phyloP scores from a whole-genome alignment of 2,329 filamentous ascomycete species.

The Beauveria sp. region DNA sequence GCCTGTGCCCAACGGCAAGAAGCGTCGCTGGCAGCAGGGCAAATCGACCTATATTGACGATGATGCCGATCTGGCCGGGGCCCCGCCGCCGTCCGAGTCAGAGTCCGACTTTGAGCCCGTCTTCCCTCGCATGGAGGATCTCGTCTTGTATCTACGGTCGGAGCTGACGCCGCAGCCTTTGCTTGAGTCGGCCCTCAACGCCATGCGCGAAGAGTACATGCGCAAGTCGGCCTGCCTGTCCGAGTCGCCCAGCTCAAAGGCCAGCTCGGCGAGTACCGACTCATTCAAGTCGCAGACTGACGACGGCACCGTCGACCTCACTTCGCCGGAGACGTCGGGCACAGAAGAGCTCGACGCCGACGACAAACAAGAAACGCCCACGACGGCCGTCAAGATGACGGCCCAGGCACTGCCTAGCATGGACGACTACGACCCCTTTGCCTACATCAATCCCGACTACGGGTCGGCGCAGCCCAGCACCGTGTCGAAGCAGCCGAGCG shows the following conservation, averaged over 20 bases:
- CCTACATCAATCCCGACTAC: slow-evolving; percentile 23
- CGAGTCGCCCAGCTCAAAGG: background rate
- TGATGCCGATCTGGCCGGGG: slow-evolving; percentile 26
- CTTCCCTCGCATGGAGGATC: slow-evolving; percentile 46
- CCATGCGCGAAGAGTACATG: slow-evolving; percentile 28
- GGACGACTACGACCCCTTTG: slow-evolving; percentile 43
- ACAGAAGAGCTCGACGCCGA: background rate
- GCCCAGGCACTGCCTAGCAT: slow-evolving; percentile 11
- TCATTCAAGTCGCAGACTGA: background rate
- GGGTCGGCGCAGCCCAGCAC: slow-evolving; percentile 16
- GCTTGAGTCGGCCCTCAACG: slow-evolving; percentile 39
- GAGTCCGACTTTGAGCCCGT: slow-evolving; percentile 32
- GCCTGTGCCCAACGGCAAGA: slow-evolving; percentile 22
- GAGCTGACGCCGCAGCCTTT: slow-evolving; percentile 30
- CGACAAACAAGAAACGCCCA: background rate
- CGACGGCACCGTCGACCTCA: background rate
- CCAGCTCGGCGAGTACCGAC: background rate
- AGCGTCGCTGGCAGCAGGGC: slow-evolving; percentile 20
- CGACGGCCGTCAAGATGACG: background rate
- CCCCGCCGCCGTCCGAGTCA: slow-evolving; percentile 11
- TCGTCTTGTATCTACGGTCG: slow-evolving; percentile 47
- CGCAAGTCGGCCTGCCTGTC: background rate
- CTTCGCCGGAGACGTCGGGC: background rate
- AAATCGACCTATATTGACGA: slow-evolving; percentile 28
- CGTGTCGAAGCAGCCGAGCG: slow-evolving; percentile 15